A percentile compares a stretch with the other conserved stretches of the same genome.
These are phyloP conservation scores for Exophiala viscosa DNA, from an alignment of 2,329 filamentous ascomycete genomes.

Conservation along the genomic window DNA sequence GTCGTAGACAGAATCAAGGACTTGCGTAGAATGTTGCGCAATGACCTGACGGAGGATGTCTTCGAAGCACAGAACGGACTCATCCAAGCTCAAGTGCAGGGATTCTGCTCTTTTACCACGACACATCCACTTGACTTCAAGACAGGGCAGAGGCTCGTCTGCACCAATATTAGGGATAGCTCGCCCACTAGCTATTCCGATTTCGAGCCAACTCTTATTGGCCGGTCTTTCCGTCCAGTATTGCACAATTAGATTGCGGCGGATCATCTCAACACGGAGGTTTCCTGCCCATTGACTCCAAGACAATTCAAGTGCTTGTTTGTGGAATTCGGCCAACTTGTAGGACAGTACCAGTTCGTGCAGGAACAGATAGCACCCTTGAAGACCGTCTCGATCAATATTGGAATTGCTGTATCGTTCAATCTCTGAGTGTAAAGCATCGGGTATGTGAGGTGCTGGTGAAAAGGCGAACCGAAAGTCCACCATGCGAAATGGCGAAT, in stretches of 20 bases:
- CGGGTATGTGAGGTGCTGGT: conserved; percentile 66
- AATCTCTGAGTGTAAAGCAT: conserved; percentile 59
- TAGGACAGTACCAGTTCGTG: conserved; percentile 86
- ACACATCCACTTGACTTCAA: conserved; percentile 71
- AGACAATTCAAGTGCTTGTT: conserved; percentile 69
- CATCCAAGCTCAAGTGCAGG: conserved; percentile 64
- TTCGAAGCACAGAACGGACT: conserved; percentile 67
- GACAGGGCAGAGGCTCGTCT: conserved; percentile 30
- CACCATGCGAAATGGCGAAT: conserved; percentile 88
- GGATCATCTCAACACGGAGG: conserved; percentile 72
- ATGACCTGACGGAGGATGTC: conserved; percentile 69
- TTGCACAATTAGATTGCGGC: conserved; percentile 78
- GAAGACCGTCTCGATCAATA: conserved; percentile 66
- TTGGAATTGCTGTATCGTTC: conserved; percentile 69
- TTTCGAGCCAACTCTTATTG: conserved; percentile 83
- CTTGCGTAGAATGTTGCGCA: conserved; percentile 67
- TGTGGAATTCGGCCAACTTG: conserved; percentile 78
- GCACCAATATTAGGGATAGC: conserved; percentile 23
- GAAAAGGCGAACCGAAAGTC: conserved; percentile 81
- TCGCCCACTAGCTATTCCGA: conserved; percentile 70
- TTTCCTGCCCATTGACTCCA: conserved; percentile 73
- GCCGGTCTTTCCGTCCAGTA: conserved; percentile 76
- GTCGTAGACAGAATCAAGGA: conserved; percentile 64
- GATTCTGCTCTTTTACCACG: conserved; percentile 72
- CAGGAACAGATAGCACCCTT: conserved; percentile 78